phyloP scores from a whole-genome alignment of 768 basidiomycete species.

The Lyophyllum atratum region DNA sequence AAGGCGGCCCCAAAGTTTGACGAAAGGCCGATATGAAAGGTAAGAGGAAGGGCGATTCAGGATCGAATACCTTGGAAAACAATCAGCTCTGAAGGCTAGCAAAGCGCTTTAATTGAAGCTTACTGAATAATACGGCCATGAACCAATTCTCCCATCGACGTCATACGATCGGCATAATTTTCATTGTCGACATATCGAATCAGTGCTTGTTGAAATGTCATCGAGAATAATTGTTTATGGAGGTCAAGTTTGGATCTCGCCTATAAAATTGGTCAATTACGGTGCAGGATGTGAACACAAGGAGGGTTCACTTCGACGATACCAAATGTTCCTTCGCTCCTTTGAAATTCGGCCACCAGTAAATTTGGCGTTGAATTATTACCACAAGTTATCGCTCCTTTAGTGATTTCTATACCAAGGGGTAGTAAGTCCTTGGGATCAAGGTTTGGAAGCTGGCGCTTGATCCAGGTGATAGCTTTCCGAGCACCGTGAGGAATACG shows the following conservation, averaged over 20 bases:
- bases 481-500: constrained; percentile 39
- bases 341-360: constrained; percentile 78
- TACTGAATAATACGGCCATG: constrained; percentile 58
- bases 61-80: constrained; percentile 31
- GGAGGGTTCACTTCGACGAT: constrained; percentile 61
- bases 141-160: constrained; percentile 61
- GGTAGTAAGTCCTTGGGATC: constrained; percentile 88
- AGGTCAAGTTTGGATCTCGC: constrained; percentile 80
- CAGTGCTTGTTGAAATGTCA: constrained; percentile 68
- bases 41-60: constrained; percentile 32
- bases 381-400: constrained; percentile 82
- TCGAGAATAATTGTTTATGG: constrained; percentile 76
- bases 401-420: constrained; percentile 74
- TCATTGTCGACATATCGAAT: constrained; percentile 76
- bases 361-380: constrained; percentile 85
- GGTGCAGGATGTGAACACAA: not conserved
- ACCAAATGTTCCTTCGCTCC: constrained; percentile 79
- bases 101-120: constrained; percentile 12
- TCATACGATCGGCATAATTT: constrained; percentile 69
- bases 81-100: not conserved
- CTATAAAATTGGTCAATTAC: constrained; percentile 37
- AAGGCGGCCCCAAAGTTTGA: constrained; percentile 58
- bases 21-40: constrained; percentile 40
- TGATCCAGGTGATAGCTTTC: constrained; percentile 51
- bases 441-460: constrained; percentile 64